phyloP scores from a whole-genome alignment of 2,329 filamentous ascomycete species.

The Orbilia quercus region DNA sequence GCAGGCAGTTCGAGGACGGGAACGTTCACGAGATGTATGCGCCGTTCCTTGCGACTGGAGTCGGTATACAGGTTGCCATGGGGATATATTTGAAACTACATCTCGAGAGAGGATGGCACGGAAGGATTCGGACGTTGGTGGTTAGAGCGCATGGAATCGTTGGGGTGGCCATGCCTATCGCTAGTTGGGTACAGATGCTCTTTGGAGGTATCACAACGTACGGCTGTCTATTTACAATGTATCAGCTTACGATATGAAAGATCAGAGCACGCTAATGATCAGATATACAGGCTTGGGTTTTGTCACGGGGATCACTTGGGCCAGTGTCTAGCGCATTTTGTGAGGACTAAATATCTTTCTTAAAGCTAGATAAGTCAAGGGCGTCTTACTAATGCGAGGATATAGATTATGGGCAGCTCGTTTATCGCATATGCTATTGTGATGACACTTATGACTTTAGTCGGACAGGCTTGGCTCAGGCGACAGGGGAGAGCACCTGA shows the following conservation, averaged over 20 bases:
- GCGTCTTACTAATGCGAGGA: background rate
- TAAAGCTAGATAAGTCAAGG: background rate
- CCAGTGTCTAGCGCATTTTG: slow-evolving; percentile 92
- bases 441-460: slow-evolving; percentile 84
- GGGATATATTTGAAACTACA: slow-evolving; percentile 91
- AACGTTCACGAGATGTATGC: slow-evolving; percentile 88
- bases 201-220: slow-evolving; percentile 89
- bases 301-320: slow-evolving; percentile 90
- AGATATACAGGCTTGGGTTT: slow-evolving; percentile 74
- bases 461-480: slow-evolving; percentile 87
- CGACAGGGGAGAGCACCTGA: slow-evolving; percentile 88
- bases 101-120: slow-evolving; percentile 84
- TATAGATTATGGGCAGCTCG: slow-evolving; percentile 87
- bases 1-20: slow-evolving; percentile 78
- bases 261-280: slow-evolving; percentile 14
- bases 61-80: slow-evolving; percentile 79
- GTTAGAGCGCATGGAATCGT: slow-evolving; percentile 81
- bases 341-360: slow-evolving; percentile 33
- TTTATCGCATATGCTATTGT: slow-evolving; percentile 95
- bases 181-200: slow-evolving; percentile 92
- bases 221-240: background rate
- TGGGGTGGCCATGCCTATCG: slow-evolving; percentile 86
- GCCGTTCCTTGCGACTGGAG: slow-evolving; percentile 80
- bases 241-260: slow-evolving; percentile 1
- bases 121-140: slow-evolving; percentile 77